Percentiles rank a stretch among this genome's conserved stretches.
Evolutionary conservation across 768 basidiomycete genomes (phyloP).

Genomic region (Asterophora lycoperdoides): DNA sequence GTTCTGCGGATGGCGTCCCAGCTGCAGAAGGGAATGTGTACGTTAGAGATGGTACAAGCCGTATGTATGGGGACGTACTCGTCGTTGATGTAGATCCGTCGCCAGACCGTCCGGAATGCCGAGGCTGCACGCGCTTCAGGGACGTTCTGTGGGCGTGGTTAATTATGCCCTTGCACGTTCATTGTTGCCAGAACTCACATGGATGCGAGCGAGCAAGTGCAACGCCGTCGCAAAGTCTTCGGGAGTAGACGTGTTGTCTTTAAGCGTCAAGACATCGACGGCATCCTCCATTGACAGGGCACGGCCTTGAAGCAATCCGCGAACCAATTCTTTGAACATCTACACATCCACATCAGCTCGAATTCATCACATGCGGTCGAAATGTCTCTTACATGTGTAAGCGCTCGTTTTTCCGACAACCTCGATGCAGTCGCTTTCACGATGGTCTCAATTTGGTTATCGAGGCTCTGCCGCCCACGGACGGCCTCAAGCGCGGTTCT

Average conservation of each 20-base stretch:
- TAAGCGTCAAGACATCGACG: slow-evolving; percentile 80
- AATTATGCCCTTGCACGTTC: background rate
- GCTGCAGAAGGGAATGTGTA: slow-evolving; percentile 33
- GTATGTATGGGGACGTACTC: slow-evolving; percentile 51
- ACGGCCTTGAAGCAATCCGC: slow-evolving; percentile 68
- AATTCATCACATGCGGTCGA: background rate
- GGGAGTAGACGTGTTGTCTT: slow-evolving; percentile 61
- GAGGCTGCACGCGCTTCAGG: slow-evolving; percentile 67
- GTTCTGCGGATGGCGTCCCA: slow-evolving; percentile 79
- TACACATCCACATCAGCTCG: slow-evolving; percentile 20
- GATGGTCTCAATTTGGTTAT: slow-evolving; percentile 64
- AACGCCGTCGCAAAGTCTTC: slow-evolving; percentile 69
- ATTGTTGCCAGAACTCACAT: slow-evolving; percentile 33
- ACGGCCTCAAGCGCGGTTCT: slow-evolving; percentile 40
- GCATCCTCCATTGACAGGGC: slow-evolving; percentile 74
- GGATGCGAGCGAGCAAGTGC: slow-evolving; percentile 54
- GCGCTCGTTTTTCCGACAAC: slow-evolving; percentile 44
- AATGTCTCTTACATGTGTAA: slow-evolving; percentile 41
- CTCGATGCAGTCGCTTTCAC: slow-evolving; percentile 48
- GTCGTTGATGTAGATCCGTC: slow-evolving; percentile 83
- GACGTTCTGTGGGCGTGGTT: slow-evolving; percentile 41
- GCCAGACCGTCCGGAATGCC: slow-evolving; percentile 77
- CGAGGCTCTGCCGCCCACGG: slow-evolving; percentile 60
- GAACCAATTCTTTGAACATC: slow-evolving; percentile 69
- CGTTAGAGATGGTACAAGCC: background rate